Conservation (phyloP, 768 basidiomycete species). For the Phaffia tasmanica region DNA sequence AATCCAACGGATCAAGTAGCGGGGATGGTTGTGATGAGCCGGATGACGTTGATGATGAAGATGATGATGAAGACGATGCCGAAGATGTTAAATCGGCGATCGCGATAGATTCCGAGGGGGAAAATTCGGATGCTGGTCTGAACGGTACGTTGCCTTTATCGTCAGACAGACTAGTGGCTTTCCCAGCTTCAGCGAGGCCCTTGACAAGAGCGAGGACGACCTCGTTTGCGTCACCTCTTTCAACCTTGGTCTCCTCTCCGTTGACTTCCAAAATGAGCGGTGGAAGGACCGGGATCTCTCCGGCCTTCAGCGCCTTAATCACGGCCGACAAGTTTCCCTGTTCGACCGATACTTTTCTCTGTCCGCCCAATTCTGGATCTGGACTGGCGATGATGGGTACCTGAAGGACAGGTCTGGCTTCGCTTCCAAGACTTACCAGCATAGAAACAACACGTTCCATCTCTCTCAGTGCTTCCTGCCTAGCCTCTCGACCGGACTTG, state of each 20-base stretch:
- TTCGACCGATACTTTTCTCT: not conserved
- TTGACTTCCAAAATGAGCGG: constrained; percentile 70
- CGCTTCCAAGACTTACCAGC: constrained; percentile 73
- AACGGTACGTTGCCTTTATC: constrained; percentile 35
- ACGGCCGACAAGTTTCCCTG: constrained; percentile 9
- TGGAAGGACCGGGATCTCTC: constrained; percentile 91
- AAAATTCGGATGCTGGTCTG: constrained; percentile 31
- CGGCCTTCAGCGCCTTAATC: constrained; percentile 59
- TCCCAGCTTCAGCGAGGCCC: constrained; percentile 58
- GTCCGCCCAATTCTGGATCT: constrained; percentile 3
- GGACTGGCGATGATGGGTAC: constrained; percentile 38
- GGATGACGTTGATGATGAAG: constrained; percentile 1
- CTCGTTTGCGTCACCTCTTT: constrained; percentile 75
- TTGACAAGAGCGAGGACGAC: constrained; percentile 75
- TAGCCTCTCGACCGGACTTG: constrained; percentile 50
- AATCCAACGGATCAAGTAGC: constrained; percentile 50
- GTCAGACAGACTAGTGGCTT: constrained; percentile 24
- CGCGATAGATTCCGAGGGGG: not conserved
- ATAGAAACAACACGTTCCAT: constrained; percentile 70
- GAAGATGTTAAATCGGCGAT: not conserved
- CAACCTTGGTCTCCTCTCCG: constrained; percentile 53
- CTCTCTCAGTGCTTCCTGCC: constrained; percentile 58
- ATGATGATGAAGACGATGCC: not conserved
- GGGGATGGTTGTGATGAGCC: constrained; percentile 8
- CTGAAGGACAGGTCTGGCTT: constrained; percentile 77